Evolutionary conservation across 495 filamentous ascomycete genomes (phyloP).

Genomic region (Xylaria sp.): DNA sequence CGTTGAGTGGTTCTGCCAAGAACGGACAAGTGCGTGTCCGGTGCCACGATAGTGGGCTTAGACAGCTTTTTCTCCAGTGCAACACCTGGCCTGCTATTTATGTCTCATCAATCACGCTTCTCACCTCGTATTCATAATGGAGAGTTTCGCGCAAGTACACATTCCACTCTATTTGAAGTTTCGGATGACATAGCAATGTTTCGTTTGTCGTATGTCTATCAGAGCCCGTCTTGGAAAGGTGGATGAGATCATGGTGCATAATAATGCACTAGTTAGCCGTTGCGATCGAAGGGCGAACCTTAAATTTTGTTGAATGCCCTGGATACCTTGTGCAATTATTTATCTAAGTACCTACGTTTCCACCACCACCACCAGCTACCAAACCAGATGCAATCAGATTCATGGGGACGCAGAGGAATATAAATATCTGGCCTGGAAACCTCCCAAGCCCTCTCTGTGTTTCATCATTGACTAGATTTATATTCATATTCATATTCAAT

Average conservation of each 20-base stretch:
- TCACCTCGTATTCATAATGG: background rate
- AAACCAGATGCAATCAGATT: background rate
- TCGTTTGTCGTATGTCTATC: background rate
- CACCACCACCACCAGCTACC: background rate
- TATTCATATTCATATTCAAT: background rate
- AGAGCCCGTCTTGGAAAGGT: background rate
- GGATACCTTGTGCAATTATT: background rate
- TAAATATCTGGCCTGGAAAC: background rate
- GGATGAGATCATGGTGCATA: constrained; percentile 1
- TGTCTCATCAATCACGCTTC: background rate
- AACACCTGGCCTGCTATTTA: background rate
- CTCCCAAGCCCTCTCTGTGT: background rate
- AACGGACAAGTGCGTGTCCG: background rate
- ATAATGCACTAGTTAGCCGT: background rate
- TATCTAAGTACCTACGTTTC: background rate
- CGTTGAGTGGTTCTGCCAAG: background rate
- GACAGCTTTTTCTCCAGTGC: background rate
- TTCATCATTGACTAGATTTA: background rate
- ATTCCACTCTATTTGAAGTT: background rate
- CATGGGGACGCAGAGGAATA: background rate
- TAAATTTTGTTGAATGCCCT: background rate
- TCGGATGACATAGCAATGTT: background rate
- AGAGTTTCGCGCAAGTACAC: background rate
- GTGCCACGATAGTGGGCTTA: constrained; percentile 9
- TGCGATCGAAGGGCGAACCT: constrained; percentile 7